phyloP scores from a whole-genome alignment of 2,329 filamentous ascomycete genomes.

The Gremmenia infestans region DNA sequence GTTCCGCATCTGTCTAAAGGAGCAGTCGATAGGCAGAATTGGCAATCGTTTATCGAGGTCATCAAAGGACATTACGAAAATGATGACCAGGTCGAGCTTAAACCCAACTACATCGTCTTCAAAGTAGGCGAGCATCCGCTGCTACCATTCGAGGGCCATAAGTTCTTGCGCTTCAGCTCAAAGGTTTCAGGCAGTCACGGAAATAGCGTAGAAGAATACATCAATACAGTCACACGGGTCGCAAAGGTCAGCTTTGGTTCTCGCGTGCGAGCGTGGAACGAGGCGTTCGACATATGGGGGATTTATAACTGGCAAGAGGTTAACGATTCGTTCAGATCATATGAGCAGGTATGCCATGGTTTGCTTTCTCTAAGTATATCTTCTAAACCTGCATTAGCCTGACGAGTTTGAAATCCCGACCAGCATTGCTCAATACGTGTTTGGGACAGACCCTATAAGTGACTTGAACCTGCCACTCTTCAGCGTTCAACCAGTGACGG shows the following conservation, averaged over 20 bases:
- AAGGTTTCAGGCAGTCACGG: conserved; percentile 19
- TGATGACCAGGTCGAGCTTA: conserved; percentile 21
- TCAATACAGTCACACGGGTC: conserved; percentile 18
- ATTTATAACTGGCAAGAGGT: conserved; percentile 22
- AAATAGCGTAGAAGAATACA: conserved; percentile 18
- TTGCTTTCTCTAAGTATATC: background rate
- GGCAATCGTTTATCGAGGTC: conserved; percentile 22
- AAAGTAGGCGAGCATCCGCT: conserved; percentile 25
- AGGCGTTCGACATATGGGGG: conserved; percentile 11
- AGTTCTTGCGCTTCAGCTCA: conserved; percentile 29
- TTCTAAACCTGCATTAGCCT: conserved; percentile 3
- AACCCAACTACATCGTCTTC: conserved; percentile 28
- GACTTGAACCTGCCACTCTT: conserved; percentile 4
- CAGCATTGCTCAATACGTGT: background rate
- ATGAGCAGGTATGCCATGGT: conserved; percentile 25
- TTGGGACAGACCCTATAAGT: conserved; percentile 3
- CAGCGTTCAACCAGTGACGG: conserved; percentile 20
- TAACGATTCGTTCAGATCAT: conserved; percentile 22
- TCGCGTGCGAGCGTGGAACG: conserved; percentile 21
- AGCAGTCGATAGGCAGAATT: conserved; percentile 23
- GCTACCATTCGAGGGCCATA: conserved; percentile 29
- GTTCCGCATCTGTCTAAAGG: conserved; percentile 24
- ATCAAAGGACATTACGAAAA: conserved; percentile 22
- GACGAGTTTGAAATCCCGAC: conserved; percentile 4
- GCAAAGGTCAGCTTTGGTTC: conserved; percentile 21